These are phyloP conservation scores for Trametes coccinea DNA, from an alignment of 768 basidiomycete species.

Conservation along the genomic window DNA sequence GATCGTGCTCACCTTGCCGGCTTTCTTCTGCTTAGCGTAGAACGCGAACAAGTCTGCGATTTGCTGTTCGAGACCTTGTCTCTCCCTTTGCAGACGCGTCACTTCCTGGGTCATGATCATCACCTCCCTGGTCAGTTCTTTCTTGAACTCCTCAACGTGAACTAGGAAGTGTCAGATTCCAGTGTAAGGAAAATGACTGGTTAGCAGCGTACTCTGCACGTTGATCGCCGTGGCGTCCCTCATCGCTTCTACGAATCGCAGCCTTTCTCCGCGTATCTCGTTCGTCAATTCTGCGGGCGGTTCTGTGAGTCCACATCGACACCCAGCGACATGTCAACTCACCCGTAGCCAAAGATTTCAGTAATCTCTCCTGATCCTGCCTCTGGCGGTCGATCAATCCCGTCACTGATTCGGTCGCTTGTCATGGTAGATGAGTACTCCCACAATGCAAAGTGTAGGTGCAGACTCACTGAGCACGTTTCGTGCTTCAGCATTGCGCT, in stretches of 20 bases:
- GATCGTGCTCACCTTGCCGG: slow-evolving; percentile 19
- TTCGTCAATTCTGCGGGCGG: slow-evolving; percentile 62
- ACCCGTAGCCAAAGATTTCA: slow-evolving; percentile 69
- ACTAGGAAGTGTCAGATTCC: slow-evolving; percentile 41
- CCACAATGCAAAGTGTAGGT: not conserved
- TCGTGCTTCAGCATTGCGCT: slow-evolving; percentile 41
- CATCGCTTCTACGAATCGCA: slow-evolving; percentile 94
- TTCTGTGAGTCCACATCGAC: not conserved
- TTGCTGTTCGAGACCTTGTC: slow-evolving; percentile 64
- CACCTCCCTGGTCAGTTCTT: slow-evolving; percentile 75
- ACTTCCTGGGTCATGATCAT: slow-evolving; percentile 74
- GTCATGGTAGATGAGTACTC: not conserved
- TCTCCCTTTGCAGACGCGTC: slow-evolving; percentile 62
- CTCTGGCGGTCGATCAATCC: slow-evolving; percentile 68
- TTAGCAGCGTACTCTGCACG: slow-evolving; percentile 54
- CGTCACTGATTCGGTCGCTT: slow-evolving; percentile 59
- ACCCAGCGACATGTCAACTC: slow-evolving; percentile 42
- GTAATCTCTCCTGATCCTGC: slow-evolving; percentile 69
- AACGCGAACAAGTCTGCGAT: slow-evolving; percentile 74
- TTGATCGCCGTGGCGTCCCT: slow-evolving; percentile 89
- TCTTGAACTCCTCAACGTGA: slow-evolving; percentile 88
- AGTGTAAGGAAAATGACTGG: not conserved
- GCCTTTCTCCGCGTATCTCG: slow-evolving; percentile 83
- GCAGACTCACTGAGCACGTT: slow-evolving; percentile 38
- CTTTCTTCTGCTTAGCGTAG: slow-evolving; percentile 65